A percentile compares a stretch with the other conserved stretches of the same genome.
These are phyloP conservation scores for Colletotrichum sp. DNA, from an alignment of 2,329 filamentous ascomycete genomes.

Conservation along the genomic window DNA sequence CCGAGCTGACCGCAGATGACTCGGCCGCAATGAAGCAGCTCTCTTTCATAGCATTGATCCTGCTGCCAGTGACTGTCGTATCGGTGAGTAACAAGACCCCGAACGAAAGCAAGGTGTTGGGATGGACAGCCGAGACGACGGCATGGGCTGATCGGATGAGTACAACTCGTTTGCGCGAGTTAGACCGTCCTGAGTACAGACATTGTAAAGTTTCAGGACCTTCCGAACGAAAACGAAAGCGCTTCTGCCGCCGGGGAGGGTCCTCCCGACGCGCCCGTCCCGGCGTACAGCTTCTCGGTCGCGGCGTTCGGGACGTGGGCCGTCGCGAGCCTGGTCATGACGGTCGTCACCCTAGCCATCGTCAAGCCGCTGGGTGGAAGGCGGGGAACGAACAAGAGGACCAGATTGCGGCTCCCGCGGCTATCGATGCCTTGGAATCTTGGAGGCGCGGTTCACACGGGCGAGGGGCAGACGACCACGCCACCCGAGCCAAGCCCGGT, in stretches of 20 bases:
- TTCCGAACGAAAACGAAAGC: slow-evolving; percentile 10
- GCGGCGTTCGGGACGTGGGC: slow-evolving; percentile 14
- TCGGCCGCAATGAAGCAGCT: slow-evolving; percentile 15
- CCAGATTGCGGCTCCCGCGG: neutral
- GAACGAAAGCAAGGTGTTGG: neutral
- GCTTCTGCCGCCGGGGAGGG: neutral
- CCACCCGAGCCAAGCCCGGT: neutral
- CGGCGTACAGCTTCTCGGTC: slow-evolving; percentile 10
- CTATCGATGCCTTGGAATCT: neutral
- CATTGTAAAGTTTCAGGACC: slow-evolving; percentile 19
- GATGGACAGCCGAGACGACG: neutral
- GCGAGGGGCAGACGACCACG: neutral
- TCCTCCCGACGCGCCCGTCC: neutral
- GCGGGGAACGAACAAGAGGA: neutral
- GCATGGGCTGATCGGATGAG: neutral
- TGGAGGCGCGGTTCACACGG: neutral
- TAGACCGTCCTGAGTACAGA: slow-evolving; percentile 17
- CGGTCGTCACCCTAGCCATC: neutral
- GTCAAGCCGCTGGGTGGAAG: neutral
- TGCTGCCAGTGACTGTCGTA: slow-evolving; percentile 13
- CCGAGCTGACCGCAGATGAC: slow-evolving; percentile 7
- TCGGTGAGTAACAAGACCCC: neutral
- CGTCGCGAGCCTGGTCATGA: slow-evolving; percentile 12
- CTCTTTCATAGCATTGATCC: slow-evolving; percentile 5
- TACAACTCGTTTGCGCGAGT: neutral